Evolutionary conservation across 2,329 filamentous ascomycete genomes (phyloP).

Genomic region (Penicillium freii): DNA sequence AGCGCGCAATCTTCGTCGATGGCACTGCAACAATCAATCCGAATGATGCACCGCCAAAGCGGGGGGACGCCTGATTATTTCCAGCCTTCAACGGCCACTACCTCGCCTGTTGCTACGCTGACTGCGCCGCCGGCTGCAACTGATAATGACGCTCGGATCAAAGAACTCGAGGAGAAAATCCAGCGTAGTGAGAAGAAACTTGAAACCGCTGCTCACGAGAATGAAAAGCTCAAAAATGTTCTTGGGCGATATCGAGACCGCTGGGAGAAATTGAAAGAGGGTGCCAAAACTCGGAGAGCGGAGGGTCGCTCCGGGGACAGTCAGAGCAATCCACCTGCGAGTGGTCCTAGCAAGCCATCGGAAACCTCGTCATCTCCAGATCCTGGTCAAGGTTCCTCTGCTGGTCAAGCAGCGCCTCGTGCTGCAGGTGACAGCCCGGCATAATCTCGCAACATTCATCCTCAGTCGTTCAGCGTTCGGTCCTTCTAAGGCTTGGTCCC

Average conservation of each 20-base stretch:
- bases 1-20: slow-evolving; percentile 84
- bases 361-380: slow-evolving; percentile 14
- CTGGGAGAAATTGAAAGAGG: slow-evolving; percentile 68
- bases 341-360: slow-evolving; percentile 5
- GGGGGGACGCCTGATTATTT: slow-evolving; percentile 30
- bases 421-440: neutral
- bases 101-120: slow-evolving; percentile 25
- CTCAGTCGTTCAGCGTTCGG: neutral
- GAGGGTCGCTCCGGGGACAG: slow-evolving; percentile 22
- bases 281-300: slow-evolving; percentile 49
- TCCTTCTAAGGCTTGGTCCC: neutral
- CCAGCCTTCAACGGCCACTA: slow-evolving; percentile 32
- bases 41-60: slow-evolving; percentile 47
- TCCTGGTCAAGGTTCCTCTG: neutral
- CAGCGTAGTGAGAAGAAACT: slow-evolving; percentile 58
- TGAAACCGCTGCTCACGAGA: slow-evolving; percentile 61
- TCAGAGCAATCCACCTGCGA: slow-evolving; percentile 8
- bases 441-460: neutral
- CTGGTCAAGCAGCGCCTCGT: neutral
- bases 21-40: slow-evolving; percentile 78
- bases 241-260: slow-evolving; percentile 60
- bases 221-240: slow-evolving; percentile 57
- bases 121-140: slow-evolving; percentile 24
- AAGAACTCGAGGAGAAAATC: slow-evolving; percentile 68
- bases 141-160: slow-evolving; percentile 53